phyloP scores from a whole-genome alignment of 805 yeast genomes.

The Starmerella ratchasimensis region DNA sequence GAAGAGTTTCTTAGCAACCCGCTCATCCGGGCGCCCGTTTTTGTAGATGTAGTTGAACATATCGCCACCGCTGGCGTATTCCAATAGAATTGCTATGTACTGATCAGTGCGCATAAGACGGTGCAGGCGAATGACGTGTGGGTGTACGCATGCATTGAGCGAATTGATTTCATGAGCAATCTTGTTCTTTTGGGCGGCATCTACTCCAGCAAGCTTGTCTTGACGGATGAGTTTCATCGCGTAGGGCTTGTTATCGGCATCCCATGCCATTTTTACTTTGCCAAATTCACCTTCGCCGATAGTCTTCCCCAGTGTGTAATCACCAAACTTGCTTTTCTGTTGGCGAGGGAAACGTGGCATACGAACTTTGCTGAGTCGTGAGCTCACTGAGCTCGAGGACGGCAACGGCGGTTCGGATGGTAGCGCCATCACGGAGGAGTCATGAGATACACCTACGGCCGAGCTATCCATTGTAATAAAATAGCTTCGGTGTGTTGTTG shows the following conservation, averaged over 20 bases:
- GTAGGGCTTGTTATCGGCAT: constrained; percentile 41
- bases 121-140: constrained; percentile 81
- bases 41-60: constrained; percentile 82
- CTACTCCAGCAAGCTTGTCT: constrained; percentile 65
- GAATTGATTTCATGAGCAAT: constrained; percentile 90
- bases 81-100: constrained; percentile 90
- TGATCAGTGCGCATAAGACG: constrained; percentile 89
- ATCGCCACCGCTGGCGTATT: constrained; percentile 96
- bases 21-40: constrained; percentile 75
- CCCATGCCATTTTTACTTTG: constrained; percentile 94
- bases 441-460: background rate
- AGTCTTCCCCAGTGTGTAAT: constrained; percentile 80
- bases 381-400: constrained; percentile 10
- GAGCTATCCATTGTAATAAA: background rate
- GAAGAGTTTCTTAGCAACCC: constrained; percentile 72
- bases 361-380: constrained; percentile 19
- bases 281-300: constrained; percentile 98
- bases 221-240: constrained; percentile 87
- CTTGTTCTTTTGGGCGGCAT: constrained; percentile 74
- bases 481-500: too few species aligned
- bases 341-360: constrained; percentile 11
- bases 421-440: background rate
- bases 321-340: constrained; percentile 52
- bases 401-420: constrained; percentile 2
- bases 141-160: constrained; percentile 63